Evolutionary conservation across 768 basidiomycete genomes (phyloP).

Genomic region (Trichaptum fuscoviolaceum): DNA sequence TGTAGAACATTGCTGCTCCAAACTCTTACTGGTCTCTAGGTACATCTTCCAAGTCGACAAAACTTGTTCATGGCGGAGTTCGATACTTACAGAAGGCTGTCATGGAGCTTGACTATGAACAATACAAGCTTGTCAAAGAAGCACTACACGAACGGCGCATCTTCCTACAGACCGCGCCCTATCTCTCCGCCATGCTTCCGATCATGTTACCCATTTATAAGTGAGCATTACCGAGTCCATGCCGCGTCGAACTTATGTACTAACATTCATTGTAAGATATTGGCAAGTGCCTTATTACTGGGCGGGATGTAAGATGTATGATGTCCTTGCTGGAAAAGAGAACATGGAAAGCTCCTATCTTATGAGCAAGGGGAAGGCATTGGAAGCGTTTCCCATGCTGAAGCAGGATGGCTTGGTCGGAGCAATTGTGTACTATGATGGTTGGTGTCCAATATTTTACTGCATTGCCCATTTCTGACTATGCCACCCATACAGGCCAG

Average conservation of each 20-base stretch:
- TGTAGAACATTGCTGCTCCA: background rate
- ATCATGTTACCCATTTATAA: conserved; percentile 98
- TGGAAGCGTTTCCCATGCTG: conserved; percentile 96
- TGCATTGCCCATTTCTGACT: background rate
- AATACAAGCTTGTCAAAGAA: conserved; percentile 94
- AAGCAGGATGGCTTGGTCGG: conserved; percentile 90
- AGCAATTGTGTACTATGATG: conserved; percentile 96
- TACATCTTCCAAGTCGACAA: conserved; percentile 95
- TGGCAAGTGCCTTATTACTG: conserved; percentile 98
- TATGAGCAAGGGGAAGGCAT: conserved; percentile 89
- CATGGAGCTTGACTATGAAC: conserved; percentile 92
- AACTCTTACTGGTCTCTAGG: conserved; percentile 37
- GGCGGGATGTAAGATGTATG: conserved; percentile 94
- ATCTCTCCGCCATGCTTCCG: conserved; percentile 87
- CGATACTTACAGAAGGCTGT: conserved; percentile 97
- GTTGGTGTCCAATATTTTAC: conserved; percentile 34
- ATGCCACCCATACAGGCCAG: conserved; percentile 53
- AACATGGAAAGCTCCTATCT: conserved; percentile 96
- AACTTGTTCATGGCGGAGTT: conserved; percentile 97
- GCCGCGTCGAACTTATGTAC: conserved; percentile 5
- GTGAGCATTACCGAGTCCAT: conserved; percentile 30
- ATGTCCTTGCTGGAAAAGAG: conserved; percentile 89
- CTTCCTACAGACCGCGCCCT: conserved; percentile 94
- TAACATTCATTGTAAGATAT: conserved; percentile 43
- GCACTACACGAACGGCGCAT: conserved; percentile 89